phyloP scores from a whole-genome alignment of 1,284 basidiomycete genomes.

The Schizophyllum amplum region DNA sequence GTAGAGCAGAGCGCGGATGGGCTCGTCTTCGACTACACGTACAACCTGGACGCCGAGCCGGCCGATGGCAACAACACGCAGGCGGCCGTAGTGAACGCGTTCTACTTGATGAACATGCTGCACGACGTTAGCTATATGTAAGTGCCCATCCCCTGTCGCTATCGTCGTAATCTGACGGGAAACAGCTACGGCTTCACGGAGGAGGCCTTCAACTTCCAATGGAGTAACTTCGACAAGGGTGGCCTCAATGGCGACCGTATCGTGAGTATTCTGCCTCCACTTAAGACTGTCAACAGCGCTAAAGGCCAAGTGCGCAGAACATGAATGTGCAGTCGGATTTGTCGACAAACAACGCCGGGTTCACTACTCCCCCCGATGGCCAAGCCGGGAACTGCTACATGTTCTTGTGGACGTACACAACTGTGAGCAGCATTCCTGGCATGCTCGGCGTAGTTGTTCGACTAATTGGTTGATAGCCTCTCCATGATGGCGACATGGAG shows the following conservation, averaged over 20 bases:
- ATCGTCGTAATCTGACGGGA: background rate
- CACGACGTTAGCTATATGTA: slow-evolving; percentile 36
- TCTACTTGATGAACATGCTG: slow-evolving; percentile 40
- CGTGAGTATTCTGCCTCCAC: slow-evolving; percentile 20
- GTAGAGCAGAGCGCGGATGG: slow-evolving; percentile 24
- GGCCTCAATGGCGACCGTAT: slow-evolving; percentile 30
- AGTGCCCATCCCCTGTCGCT: background rate
- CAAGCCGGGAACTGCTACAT: slow-evolving; percentile 26
- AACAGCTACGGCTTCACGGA: slow-evolving; percentile 7
- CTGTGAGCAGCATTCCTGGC: background rate
- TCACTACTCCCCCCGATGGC: slow-evolving; percentile 31
- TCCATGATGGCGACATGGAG: slow-evolving; percentile 36
- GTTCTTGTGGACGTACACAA: slow-evolving; percentile 24
- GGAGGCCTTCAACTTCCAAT: slow-evolving; percentile 34
- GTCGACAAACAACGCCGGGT: slow-evolving; percentile 33
- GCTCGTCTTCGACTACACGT: slow-evolving; percentile 31
- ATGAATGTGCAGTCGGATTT: background rate
- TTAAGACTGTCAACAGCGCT: slow-evolving; percentile 24
- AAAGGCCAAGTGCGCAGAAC: slow-evolving; percentile 25
- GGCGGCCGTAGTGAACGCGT: slow-evolving; percentile 38
- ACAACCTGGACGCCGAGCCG: slow-evolving; percentile 19
- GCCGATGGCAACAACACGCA: slow-evolving; percentile 25
- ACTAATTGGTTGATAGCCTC: slow-evolving; percentile 2
- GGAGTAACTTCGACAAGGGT: slow-evolving; percentile 33
- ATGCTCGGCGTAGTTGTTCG: background rate